Conservation (phyloP, 2,329 filamentous ascomycete genomes). For the Xylariomycetidae sp. region DNA sequence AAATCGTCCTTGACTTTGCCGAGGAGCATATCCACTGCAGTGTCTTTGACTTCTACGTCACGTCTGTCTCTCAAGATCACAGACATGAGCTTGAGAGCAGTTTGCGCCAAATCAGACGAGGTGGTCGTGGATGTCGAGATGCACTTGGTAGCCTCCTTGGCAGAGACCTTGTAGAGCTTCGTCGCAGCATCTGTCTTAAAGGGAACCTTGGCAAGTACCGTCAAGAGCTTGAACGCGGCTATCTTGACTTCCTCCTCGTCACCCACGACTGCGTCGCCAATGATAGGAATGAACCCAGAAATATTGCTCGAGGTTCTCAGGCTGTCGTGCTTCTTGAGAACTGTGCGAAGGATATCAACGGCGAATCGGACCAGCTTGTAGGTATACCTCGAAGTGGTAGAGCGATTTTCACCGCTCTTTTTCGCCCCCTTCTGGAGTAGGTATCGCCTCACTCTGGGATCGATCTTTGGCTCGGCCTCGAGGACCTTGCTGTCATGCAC, state of each 20-base stretch:
- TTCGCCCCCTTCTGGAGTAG: conserved; percentile 75
- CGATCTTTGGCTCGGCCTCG: conserved; percentile 46
- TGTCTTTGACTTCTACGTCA: conserved; percentile 70
- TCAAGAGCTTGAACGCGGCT: conserved; percentile 77
- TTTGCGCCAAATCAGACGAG: conserved; percentile 77
- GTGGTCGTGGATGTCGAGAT: conserved; percentile 74
- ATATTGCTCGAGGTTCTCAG: conserved; percentile 76
- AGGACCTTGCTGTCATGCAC: conserved; percentile 63
- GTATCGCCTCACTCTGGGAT: conserved; percentile 64
- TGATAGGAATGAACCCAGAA: conserved; percentile 76
- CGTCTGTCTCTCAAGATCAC: conserved; percentile 77
- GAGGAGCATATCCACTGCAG: conserved; percentile 75
- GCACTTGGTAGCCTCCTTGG: conserved; percentile 76
- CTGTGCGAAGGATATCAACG: conserved; percentile 75
- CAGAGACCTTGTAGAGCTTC: conserved; percentile 66
- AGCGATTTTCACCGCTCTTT: conserved; percentile 64
- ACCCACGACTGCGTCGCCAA: conserved; percentile 79
- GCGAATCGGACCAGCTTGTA: conserved; percentile 87
- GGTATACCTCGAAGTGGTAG: conserved; percentile 68
- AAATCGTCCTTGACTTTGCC: conserved; percentile 79
- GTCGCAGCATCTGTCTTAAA: conserved; percentile 63
- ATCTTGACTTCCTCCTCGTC: conserved; percentile 91
- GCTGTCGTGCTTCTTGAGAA: conserved; percentile 79
- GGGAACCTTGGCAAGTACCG: conserved; percentile 77
- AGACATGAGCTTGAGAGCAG: conserved; percentile 81